Percentiles rank a stretch among this genome's conserved stretches.
These are phyloP conservation scores for Septoria linicola DNA, from an alignment of 2,329 filamentous ascomycete species.

Conservation along the genomic window DNA sequence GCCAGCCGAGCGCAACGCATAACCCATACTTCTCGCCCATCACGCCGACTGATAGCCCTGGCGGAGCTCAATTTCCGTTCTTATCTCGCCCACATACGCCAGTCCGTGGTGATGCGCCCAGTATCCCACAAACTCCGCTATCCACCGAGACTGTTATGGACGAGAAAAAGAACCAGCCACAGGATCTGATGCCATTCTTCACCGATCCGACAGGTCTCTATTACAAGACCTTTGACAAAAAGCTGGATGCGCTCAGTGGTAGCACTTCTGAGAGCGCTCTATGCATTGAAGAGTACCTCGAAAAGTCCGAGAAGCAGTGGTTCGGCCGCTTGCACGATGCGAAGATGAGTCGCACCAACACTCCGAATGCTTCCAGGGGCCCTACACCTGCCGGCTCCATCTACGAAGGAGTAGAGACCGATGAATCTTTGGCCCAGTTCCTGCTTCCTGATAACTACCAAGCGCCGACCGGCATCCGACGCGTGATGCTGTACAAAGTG, in stretches of 20 bases:
- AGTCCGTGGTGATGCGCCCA: conserved; percentile 25
- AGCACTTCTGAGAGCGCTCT: conserved; percentile 58
- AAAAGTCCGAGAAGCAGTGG: conserved; percentile 67
- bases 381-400: conserved; percentile 43
- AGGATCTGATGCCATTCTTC: conserved; percentile 67
- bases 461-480: conserved; percentile 56
- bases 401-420: conserved; percentile 42
- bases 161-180: conserved; percentile 61
- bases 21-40: conserved; percentile 28
- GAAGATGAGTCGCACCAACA: conserved; percentile 54
- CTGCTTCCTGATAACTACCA: conserved; percentile 56
- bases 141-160: conserved; percentile 59
- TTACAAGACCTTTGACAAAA: conserved; percentile 58
- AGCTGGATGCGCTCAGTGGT: conserved; percentile 55
- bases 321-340: conserved; percentile 59
- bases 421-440: conserved; percentile 53
- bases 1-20: conserved; percentile 17
- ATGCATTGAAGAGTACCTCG: conserved; percentile 65
- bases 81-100: conserved; percentile 33
- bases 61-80: conserved; percentile 29
- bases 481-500: conserved; percentile 56
- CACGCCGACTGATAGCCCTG: conserved; percentile 27
- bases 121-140: conserved; percentile 40
- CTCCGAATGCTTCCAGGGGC: conserved; percentile 30
- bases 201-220: conserved; percentile 64